phyloP scores from a whole-genome alignment of 768 basidiomycete genomes.

The Phlebiopsis flavidoalba region DNA sequence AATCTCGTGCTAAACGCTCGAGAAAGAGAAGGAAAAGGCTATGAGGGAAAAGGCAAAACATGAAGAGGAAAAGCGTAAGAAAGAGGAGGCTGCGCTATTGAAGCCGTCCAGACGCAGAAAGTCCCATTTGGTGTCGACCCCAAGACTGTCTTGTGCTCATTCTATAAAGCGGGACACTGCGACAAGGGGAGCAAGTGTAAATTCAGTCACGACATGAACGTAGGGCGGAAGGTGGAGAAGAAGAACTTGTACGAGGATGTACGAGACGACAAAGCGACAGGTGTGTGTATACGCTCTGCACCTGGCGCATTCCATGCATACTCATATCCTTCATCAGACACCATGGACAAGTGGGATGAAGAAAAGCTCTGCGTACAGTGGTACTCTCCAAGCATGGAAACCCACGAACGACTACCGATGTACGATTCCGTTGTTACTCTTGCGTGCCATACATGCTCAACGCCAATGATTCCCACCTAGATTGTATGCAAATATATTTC shows the following conservation, averaged over 20 bases:
- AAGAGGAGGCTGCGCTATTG: constrained; percentile 81
- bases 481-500: constrained; percentile 97
- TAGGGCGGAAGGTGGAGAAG: constrained; percentile 91
- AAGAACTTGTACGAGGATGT: constrained; percentile 89
- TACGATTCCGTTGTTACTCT: constrained; percentile 30
- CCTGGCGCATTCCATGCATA: background rate
- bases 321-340: constrained; percentile 47
- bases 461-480: constrained; percentile 33
- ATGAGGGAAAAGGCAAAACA: constrained; percentile 67
- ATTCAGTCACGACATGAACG: constrained; percentile 90
- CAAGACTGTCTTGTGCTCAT: constrained; percentile 89
- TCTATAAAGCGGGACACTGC: constrained; percentile 88
- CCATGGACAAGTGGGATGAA: constrained; percentile 98
- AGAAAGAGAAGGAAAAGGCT: constrained; percentile 84
- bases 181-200: constrained; percentile 96
- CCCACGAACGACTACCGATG: constrained; percentile 88
- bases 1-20: constrained; percentile 72
- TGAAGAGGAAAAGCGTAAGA: constrained; percentile 79
- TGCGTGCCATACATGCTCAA: background rate
- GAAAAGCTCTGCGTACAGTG: constrained; percentile 86
- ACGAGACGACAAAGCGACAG: constrained; percentile 73
- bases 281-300: constrained; percentile 36
- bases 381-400: constrained; percentile 86
- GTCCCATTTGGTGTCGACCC: constrained; percentile 96
- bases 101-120: constrained; percentile 76